Percentiles rank a stretch among this genome's conserved stretches.
Evolutionary conservation across 116 monocot species (phyloP).

Genomic region (Phalaenopsis hybrid): DNA sequence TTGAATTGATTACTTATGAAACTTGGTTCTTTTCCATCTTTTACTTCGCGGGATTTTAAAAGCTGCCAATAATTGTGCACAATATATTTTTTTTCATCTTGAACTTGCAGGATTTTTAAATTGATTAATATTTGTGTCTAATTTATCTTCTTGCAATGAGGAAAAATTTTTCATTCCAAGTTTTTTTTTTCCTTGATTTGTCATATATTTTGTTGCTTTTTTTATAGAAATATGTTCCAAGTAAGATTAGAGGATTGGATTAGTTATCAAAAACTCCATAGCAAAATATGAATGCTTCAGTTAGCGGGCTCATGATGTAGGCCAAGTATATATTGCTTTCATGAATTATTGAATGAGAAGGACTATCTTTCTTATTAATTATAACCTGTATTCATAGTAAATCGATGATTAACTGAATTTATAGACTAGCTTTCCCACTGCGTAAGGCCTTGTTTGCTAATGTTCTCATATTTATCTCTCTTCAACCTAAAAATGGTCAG

Average conservation of each 20-base stretch:
- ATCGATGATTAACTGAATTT: background rate
- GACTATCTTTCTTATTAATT: background rate
- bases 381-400: background rate
- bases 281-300: slow-evolving; percentile 3
- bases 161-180: background rate
- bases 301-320: background rate
- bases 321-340: background rate
- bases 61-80: background rate
- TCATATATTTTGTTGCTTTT: background rate
- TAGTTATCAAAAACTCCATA: background rate
- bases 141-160: background rate
- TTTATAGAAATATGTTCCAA: background rate
- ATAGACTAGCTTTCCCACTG: background rate
- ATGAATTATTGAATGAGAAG: background rate
- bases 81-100: background rate
- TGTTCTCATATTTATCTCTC: background rate
- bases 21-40: background rate
- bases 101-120: no score
- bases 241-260: background rate
- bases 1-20: background rate
- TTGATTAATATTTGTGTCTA: background rate
- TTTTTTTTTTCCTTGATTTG: background rate
- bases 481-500: background rate
- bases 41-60: background rate
- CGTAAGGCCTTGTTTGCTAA: background rate